Evolutionary conservation across 2,329 filamentous ascomycete species (phyloP).

Genomic region (Penicillium sp.): DNA sequence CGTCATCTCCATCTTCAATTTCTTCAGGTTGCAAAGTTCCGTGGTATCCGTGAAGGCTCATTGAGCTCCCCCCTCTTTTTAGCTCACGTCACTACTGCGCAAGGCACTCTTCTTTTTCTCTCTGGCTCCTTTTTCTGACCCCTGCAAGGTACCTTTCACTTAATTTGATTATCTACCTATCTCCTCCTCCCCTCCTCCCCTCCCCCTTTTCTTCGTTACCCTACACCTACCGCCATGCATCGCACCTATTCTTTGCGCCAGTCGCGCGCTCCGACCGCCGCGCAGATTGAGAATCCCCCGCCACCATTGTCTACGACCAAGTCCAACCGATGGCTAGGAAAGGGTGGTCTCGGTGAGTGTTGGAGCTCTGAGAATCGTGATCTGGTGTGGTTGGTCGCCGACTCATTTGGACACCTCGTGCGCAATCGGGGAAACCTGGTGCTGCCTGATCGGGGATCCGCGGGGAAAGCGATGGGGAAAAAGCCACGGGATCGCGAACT

Average conservation of each 20-base stretch:
- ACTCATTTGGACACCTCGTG: background rate
- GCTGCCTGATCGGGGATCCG: background rate
- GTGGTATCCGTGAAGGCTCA: constrained; percentile 22
- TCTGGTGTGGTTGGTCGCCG: background rate
- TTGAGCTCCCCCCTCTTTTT: constrained; percentile 9
- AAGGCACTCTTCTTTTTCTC: constrained; percentile 16
- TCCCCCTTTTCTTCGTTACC: background rate
- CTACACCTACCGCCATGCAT: constrained; percentile 63
- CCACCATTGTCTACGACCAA: constrained; percentile 91
- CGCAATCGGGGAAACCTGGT: background rate
- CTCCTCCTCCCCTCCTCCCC: background rate
- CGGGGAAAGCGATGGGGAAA: background rate
- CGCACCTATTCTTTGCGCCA: constrained; percentile 99
- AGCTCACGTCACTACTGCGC: constrained; percentile 35
- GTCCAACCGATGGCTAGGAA: constrained; percentile 81
- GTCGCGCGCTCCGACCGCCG: constrained; percentile 90
- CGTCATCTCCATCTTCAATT: constrained; percentile 9
- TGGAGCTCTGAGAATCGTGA: background rate
- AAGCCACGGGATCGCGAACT: background rate
- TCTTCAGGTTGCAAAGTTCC: constrained; percentile 21
- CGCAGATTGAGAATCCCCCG: constrained; percentile 84
- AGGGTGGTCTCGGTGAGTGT: constrained; percentile 72
- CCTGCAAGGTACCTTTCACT: constrained; percentile 14
- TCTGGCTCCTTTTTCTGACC: constrained; percentile 5
- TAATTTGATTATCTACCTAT: background rate